Evolutionary conservation across 2,329 filamentous ascomycete species (phyloP).

Genomic region (Colletotrichum liriopes): DNA sequence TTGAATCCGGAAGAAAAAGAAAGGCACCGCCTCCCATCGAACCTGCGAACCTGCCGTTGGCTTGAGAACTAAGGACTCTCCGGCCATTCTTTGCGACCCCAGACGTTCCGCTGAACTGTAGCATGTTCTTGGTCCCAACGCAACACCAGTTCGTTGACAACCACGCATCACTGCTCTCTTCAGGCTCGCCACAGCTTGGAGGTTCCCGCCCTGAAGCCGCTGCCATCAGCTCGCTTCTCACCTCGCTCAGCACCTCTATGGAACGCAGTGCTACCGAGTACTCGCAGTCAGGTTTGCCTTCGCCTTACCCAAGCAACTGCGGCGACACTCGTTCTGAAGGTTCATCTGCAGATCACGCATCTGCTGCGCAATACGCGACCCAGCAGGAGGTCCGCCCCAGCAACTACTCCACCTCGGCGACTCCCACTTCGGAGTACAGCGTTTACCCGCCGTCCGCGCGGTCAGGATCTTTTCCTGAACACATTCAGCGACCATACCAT

Average conservation of each 20-base stretch:
- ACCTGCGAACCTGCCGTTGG: constrained; percentile 46
- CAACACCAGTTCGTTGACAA: constrained; percentile 51
- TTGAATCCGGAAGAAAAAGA: constrained; percentile 26
- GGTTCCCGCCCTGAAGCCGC: constrained; percentile 48
- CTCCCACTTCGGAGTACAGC: constrained; percentile 91
- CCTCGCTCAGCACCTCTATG: constrained; percentile 61
- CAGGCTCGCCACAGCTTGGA: constrained; percentile 47
- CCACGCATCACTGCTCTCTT: constrained; percentile 50
- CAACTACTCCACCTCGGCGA: constrained; percentile 83
- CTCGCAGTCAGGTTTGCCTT: constrained; percentile 90
- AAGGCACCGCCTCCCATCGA: constrained; percentile 30
- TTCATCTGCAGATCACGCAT: constrained; percentile 89
- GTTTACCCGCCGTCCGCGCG: constrained; percentile 82
- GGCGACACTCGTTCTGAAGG: constrained; percentile 86
- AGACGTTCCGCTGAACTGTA: constrained; percentile 50
- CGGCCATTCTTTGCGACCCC: constrained; percentile 42
- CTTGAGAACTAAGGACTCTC: constrained; percentile 52
- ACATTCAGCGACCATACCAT: constrained; percentile 88
- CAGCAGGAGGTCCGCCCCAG: constrained; percentile 83
- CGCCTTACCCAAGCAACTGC: constrained; percentile 77
- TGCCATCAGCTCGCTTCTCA: constrained; percentile 50
- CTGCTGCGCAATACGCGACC: constrained; percentile 91
- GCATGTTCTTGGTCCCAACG: constrained; percentile 53
- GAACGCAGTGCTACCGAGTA: constrained; percentile 80
- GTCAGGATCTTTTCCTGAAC: constrained; percentile 89